phyloP scores from a whole-genome alignment of 1,284 basidiomycete species.

The Waitea zeae region DNA sequence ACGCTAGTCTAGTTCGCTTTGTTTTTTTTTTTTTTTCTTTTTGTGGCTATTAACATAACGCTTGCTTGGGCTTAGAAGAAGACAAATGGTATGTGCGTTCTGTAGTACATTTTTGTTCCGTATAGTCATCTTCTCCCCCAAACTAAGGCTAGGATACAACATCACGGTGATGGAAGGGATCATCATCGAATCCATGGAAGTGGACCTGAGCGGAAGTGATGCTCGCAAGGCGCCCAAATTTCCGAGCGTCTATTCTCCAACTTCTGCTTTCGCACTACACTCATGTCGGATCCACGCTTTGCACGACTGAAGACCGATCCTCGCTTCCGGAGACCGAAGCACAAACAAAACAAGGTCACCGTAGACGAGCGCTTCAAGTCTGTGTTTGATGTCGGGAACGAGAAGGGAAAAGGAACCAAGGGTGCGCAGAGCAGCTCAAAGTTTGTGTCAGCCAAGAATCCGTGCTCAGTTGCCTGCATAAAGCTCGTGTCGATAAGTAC shows the following conservation, averaged over 20 bases:
- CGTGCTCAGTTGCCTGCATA: conserved; percentile 3
- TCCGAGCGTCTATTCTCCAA: neutral
- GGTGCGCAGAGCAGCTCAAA: conserved; percentile 20
- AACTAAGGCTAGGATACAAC: neutral
- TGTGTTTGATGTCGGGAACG: conserved; percentile 42
- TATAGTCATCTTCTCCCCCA: neutral
- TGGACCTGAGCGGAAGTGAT: too few species aligned
- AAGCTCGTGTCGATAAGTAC: conserved; percentile 80
- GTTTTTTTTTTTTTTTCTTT: too few species aligned
- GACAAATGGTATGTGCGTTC: too few species aligned
- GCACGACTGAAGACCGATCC: conserved; percentile 82
- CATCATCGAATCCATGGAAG: neutral
- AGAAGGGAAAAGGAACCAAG: conserved; percentile 22
- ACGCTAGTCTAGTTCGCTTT: too few species aligned
- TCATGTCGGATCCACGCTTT: conserved; percentile 76
- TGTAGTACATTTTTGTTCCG: neutral
- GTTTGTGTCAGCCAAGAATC: conserved; percentile 4
- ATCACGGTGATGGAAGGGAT: neutral
- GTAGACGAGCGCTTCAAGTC: conserved; percentile 91
- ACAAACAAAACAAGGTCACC: conserved; percentile 67
- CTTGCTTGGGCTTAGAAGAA: too few species aligned
- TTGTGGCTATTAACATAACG: too few species aligned
- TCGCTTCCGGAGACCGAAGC: conserved; percentile 76
- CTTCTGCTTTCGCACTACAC: neutral
- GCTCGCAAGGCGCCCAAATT: neutral